These are phyloP conservation scores for Discostella pseudostelligera DNA, from an alignment of 108 stramenopile species.

Conservation along the genomic window DNA sequence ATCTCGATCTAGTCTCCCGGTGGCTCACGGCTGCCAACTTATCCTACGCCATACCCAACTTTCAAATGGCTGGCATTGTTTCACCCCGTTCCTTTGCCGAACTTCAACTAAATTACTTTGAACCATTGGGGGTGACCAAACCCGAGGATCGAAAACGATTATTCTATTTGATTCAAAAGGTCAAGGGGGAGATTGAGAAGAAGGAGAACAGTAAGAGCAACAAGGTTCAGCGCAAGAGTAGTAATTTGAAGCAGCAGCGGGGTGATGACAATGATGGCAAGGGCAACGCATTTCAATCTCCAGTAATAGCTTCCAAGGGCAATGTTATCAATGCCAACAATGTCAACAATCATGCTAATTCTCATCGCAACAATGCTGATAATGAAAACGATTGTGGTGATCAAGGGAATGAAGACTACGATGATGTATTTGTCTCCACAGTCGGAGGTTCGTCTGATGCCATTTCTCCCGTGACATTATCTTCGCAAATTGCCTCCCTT, in stretches of 20 bases:
- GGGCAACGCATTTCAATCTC: neutral
- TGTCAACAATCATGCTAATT: neutral
- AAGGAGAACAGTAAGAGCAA: conserved; percentile 9
- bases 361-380: neutral
- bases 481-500: conserved; percentile 15
- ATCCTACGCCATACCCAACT: conserved; percentile 58
- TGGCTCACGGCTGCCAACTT: conserved; percentile 79
- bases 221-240: no score
- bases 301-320: neutral
- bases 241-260: conserved; percentile 21
- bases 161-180: conserved; percentile 84
- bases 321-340: neutral
- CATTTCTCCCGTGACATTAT: conserved; percentile 42
- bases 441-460: conserved; percentile 19
- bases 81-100: conserved; percentile 71
- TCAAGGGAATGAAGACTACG: conserved; percentile 7
- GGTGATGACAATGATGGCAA: conserved; percentile 6
- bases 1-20: conserved; percentile 48
- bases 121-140: conserved; percentile 67
- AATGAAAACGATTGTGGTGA: neutral
- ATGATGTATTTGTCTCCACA: conserved; percentile 22
- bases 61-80: conserved; percentile 80
- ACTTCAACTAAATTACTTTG: conserved; percentile 69
- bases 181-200: conserved; percentile 61
- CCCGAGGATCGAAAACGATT: conserved; percentile 78